Percentiles rank a stretch among this genome's conserved stretches.
phyloP scores from a whole-genome alignment of 345 rosid species.

The Lumnitzera racemosa region DNA sequence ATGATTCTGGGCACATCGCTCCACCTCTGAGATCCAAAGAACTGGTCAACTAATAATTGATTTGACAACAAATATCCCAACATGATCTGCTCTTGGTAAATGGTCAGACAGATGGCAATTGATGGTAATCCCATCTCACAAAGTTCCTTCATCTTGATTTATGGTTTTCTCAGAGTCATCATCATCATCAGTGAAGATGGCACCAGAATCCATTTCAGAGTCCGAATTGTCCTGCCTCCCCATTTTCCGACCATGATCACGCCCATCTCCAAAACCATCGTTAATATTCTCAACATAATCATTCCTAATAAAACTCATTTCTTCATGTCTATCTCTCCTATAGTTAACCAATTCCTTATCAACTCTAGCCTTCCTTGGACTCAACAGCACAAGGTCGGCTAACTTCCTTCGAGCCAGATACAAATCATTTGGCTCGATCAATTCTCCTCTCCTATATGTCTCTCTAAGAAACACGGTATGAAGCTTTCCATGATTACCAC shows the following conservation, averaged over 20 bases:
- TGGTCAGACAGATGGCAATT: no score
- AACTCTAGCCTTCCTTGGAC: constrained; percentile 62
- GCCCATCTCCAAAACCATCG: constrained; percentile 11
- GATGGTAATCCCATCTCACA: no score
- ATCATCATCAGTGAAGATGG: constrained; percentile 14
- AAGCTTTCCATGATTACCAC: constrained; percentile 94
- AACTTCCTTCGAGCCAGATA: constrained; percentile 79
- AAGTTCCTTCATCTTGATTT: constrained; percentile 9
- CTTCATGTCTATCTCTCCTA: constrained; percentile 42
- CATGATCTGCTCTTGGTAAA: no score
- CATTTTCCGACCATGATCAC: constrained; percentile 8
- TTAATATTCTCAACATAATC: constrained; percentile 16
- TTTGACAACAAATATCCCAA: no score
- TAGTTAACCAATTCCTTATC: constrained; percentile 60
- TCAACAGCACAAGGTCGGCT: constrained; percentile 65
- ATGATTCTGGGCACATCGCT: no score
- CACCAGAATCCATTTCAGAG: constrained; percentile 17
- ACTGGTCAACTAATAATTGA: no score
- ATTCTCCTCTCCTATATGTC: constrained; percentile 70
- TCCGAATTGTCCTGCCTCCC: constrained; percentile 11
- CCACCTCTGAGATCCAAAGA: no score
- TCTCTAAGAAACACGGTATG: constrained; percentile 90
- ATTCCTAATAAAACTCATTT: constrained; percentile 15
- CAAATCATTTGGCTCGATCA: constrained; percentile 70
- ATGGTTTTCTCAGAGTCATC: constrained; percentile 14